These are phyloP conservation scores for Geranium incanum DNA, from an alignment of 441 rosid species.

Conservation along the genomic window DNA sequence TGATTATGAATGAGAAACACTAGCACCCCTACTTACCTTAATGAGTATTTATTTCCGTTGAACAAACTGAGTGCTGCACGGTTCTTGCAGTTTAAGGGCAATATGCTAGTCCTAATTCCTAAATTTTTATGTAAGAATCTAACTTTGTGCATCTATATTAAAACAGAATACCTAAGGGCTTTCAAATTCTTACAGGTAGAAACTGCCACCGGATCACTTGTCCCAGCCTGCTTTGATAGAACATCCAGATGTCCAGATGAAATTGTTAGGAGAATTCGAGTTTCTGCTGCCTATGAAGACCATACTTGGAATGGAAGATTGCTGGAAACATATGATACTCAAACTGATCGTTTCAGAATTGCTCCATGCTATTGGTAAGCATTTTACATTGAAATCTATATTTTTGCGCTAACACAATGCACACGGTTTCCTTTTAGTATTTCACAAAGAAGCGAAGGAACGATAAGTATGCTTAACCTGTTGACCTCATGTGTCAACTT, in stretches of 20 bases:
- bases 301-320: slow-evolving; percentile 54
- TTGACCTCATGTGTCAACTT: slow-evolving; percentile 16
- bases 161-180: not conserved
- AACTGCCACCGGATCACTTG: slow-evolving; percentile 47
- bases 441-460: not conserved
- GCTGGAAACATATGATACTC: slow-evolving; percentile 70
- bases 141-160: not conserved
- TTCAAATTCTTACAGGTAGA: slow-evolving; percentile 42
- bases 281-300: slow-evolving; percentile 50
- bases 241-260: slow-evolving; percentile 78
- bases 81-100: not conserved
- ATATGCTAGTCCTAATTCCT: not conserved
- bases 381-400: not conserved
- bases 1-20: no score
- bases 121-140: no score
- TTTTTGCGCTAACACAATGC: not conserved
- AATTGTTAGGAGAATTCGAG: slow-evolving; percentile 61
- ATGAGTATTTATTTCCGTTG: no score
- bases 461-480: not conserved
- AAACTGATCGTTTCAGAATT: slow-evolving; percentile 52
- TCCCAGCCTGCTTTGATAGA: slow-evolving; percentile 61
- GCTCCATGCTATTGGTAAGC: slow-evolving; percentile 70
- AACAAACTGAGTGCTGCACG: not conserved
- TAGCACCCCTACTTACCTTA: no score
- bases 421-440: not conserved